These are phyloP conservation scores for Houttuynia cordata DNA, from an alignment of 164 flowering plant genomes.

Conservation along the genomic window DNA sequence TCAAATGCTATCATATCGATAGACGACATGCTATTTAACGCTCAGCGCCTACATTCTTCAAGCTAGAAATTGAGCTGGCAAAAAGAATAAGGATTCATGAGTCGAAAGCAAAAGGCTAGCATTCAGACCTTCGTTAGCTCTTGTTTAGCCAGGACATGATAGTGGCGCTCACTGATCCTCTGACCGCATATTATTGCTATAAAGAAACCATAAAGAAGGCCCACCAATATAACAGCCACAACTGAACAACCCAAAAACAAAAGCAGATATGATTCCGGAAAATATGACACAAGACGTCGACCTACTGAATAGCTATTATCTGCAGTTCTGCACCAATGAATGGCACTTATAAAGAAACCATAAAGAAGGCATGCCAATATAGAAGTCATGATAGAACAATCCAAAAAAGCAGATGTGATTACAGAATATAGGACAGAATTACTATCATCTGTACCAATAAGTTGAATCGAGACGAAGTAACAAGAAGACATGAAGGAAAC, in stretches of 20 bases:
- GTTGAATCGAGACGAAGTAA: not conserved
- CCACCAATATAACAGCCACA: constrained; percentile 85
- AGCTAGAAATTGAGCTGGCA: not conserved
- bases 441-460: not conserved
- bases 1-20: too few species aligned
- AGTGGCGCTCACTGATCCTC: constrained; percentile 89
- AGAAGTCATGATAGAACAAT: constrained; percentile 64
- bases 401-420: not conserved
- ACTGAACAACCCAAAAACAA: constrained; percentile 32
- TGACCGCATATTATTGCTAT: constrained; percentile 98
- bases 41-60: not conserved
- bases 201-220: constrained; percentile 94
- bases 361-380: constrained; percentile 87
- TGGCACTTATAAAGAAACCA: constrained; percentile 53
- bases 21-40: not conserved
- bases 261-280: not conserved
- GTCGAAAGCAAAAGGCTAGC: constrained; percentile 2
- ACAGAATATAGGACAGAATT: too few species aligned
- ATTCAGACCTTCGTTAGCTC: constrained; percentile 82
- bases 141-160: constrained; percentile 94
- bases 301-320: too few species aligned
- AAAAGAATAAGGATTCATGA: not conserved
- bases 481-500: too few species aligned
- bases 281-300: too few species aligned
- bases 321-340: too few species aligned